phyloP scores from a whole-genome alignment of 2,329 filamentous ascomycete species.

The Ophiocordyceps unilateralis region DNA sequence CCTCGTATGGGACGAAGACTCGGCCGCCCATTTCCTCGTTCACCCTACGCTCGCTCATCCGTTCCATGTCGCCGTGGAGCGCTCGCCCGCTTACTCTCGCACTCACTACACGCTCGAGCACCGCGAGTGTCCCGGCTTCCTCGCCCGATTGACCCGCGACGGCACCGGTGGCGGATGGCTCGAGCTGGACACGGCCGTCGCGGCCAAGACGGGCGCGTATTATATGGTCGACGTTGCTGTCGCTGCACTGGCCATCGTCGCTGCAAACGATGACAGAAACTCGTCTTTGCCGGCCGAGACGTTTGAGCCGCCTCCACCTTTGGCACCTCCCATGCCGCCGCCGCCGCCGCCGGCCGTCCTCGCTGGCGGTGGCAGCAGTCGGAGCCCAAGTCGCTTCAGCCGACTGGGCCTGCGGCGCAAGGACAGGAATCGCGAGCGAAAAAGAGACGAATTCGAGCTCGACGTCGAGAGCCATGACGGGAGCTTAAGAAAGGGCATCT shows the following conservation, averaged over 20 bases:
- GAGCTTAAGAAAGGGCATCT: constrained; percentile 18
- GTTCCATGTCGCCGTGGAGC: constrained; percentile 42
- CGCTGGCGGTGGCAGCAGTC: constrained; percentile 8
- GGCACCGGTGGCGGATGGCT: constrained; percentile 41
- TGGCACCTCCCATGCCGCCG: not conserved
- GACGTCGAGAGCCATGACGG: constrained; percentile 46
- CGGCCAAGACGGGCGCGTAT: constrained; percentile 39
- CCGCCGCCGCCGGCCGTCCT: constrained; percentile 6
- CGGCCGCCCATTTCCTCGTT: constrained; percentile 40
- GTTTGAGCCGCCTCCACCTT: constrained; percentile 42
- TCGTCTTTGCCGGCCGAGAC: constrained; percentile 23
- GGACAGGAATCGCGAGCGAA: constrained; percentile 14
- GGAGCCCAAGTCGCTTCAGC: constrained; percentile 8
- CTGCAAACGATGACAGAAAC: constrained; percentile 36
- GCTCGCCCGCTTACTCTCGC: constrained; percentile 39
- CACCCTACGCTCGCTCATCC: constrained; percentile 46
- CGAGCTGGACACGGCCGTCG: constrained; percentile 43
- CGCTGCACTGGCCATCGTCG: constrained; percentile 41
- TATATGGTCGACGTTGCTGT: constrained; percentile 47
- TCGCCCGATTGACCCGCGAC: constrained; percentile 43
- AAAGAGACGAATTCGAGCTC: constrained; percentile 36
- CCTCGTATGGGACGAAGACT: constrained; percentile 54
- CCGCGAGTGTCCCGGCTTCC: constrained; percentile 40
- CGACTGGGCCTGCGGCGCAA: constrained; percentile 13
- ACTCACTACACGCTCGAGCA: constrained; percentile 50